Conservation (phyloP, 2,329 filamentous ascomycete species). For the Exophiala alcalophila region DNA sequence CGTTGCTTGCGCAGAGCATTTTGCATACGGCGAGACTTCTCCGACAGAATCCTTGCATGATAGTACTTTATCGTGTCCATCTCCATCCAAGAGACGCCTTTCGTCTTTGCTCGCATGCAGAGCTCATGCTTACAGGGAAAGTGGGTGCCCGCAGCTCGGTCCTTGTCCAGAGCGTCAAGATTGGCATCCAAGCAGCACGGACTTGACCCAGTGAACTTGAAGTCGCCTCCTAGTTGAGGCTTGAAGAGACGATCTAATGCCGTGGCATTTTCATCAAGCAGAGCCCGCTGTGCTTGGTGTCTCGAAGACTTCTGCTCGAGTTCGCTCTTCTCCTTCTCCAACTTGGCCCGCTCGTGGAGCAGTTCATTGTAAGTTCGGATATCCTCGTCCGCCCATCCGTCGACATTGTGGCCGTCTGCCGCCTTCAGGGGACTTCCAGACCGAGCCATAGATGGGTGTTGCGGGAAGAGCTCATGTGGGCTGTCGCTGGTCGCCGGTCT, state of each 20-base stretch:
- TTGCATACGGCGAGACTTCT: conserved; percentile 27
- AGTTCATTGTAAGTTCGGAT: conserved; percentile 29
- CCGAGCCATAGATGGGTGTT: not conserved
- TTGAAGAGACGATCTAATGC: conserved; percentile 24
- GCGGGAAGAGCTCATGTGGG: conserved; percentile 5
- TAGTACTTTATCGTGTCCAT: conserved; percentile 31
- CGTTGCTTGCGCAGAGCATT: conserved; percentile 30
- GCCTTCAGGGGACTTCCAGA: conserved; percentile 14
- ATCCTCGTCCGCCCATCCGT: conserved; percentile 28
- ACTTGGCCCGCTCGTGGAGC: conserved; percentile 26
- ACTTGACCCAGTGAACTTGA: conserved; percentile 25
- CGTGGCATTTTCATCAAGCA: conserved; percentile 26
- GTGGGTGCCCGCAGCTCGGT: not conserved
- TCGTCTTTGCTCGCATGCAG: conserved; percentile 25
- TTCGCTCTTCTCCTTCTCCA: conserved; percentile 29
- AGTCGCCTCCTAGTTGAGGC: conserved; percentile 23
- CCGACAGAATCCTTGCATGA: conserved; percentile 25
- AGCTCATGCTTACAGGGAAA: conserved; percentile 27
- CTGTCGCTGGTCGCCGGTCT: conserved; percentile 6
- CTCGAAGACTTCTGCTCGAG: conserved; percentile 26
- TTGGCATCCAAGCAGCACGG: conserved; percentile 24
- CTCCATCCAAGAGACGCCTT: conserved; percentile 29
- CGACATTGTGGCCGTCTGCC: conserved; percentile 27
- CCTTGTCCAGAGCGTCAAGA: conserved; percentile 4
- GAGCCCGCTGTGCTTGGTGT: conserved; percentile 25